Evolutionary conservation across 305 asterid genomes (phyloP), one percentile per base, ranked within the genome.

Genomic region (Andrographis paniculata): DNA sequence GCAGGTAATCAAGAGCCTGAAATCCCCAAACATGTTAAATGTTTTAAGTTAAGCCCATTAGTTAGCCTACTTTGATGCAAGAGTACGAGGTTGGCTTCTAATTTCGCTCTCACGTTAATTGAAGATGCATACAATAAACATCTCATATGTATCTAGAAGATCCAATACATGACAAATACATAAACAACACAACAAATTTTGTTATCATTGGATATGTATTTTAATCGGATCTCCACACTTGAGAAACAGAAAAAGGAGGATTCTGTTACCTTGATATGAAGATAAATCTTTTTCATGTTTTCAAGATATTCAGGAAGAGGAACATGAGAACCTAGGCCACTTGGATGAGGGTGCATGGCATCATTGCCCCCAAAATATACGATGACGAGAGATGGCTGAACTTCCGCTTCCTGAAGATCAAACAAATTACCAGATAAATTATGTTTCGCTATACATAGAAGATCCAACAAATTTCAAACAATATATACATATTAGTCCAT

Each of bases 361-460:
- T 87, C 97, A 51, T 87, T 87, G 39, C 97, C 97, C 39, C 97
- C 97, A 53, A 87, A 84, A 65, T 84, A 87, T 48, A 81, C 88
- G 30, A 87, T 68, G 44, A 80, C 94, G 45, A 87, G 65, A 38
- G 80, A 69, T 42, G 94, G 97, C 53, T 87, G 91, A 50, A 64
- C 73, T 37, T 54, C 71, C n/a, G 83, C 92, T 50, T 75, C 80
- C 97, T 87, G 57, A 44, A 60, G 43, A 45, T 49, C 28, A 46
- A 14, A 50, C 53, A 14, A 38, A 50, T 17, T 16, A 9, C 46
- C 19, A 37, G 17, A 37, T 37, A 17, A 37, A 3, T n/a, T n/a
- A n/a, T n/a, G n/a, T n/a, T n/a, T n/a, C n/a, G n/a, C n/a, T n/a
- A n/a, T n/a, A 13, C 42, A 37, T 1, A 14, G 1, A 37, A 31